Evolutionary conservation across 345 rosid genomes (phyloP).

Genomic region (Aurinia saxatilis): DNA sequence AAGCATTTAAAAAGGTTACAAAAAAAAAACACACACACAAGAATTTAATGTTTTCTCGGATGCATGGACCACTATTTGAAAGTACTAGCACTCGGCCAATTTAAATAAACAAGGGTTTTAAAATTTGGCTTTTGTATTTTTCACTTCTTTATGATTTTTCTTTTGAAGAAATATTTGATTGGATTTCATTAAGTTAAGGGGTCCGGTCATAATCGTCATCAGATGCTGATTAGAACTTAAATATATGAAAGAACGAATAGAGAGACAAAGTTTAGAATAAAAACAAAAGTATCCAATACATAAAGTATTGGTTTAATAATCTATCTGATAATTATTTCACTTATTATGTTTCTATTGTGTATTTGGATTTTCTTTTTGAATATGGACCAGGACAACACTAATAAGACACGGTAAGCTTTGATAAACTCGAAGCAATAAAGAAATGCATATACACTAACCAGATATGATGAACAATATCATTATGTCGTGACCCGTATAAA

Average conservation of each 20-base stretch:
- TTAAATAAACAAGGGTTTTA: background rate
- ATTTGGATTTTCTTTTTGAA: background rate
- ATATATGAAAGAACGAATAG: constrained; percentile 21
- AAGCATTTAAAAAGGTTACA: no score
- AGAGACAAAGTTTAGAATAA: constrained; percentile 17
- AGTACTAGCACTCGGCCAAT: background rate
- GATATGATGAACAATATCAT: constrained; percentile 19
- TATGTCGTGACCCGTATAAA: constrained; percentile 13
- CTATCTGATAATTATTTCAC: background rate
- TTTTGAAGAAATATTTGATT: background rate
- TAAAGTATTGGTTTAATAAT: background rate
- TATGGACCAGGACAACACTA: background rate
- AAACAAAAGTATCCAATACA: constrained; percentile 19
- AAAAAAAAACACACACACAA: no score
- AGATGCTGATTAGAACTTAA: constrained; percentile 1
- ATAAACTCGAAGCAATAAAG: background rate
- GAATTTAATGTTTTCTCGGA: background rate
- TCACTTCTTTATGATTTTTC: background rate
- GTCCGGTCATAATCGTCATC: background rate
- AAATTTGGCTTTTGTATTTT: no score
- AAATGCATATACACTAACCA: background rate
- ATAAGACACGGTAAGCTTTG: constrained; percentile 14
- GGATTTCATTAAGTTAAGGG: constrained; percentile 10
- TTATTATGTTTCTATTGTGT: background rate
- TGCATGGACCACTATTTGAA: constrained; percentile 17